Evolutionary conservation across 257 asterid species (phyloP), one percentile per base, ranked within the genome.

Genomic region (Perilla frutescens): DNA sequence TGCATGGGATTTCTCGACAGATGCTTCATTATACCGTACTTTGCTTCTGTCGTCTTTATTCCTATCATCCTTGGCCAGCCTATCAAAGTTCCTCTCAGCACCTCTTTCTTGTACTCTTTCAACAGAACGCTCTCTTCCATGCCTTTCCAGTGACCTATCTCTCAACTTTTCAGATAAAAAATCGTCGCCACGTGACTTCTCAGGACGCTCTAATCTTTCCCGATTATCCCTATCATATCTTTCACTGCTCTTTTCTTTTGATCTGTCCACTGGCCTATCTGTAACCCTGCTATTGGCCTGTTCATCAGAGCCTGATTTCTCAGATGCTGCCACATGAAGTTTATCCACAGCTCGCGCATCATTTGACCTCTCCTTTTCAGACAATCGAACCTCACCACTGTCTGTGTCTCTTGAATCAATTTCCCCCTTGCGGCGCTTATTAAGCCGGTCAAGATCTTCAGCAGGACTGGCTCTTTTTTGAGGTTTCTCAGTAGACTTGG

Each of bases 41-140:
- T 91, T 93, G 79, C 87, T 87, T 80, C 96, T 83, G 40, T 91
- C 96, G 58, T 91, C 96, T 85, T 87, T 91, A 77, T 62, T 87
- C 78, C 92, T 85, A 60, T 92, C 96, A 79, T 90, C 96, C 83
- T 92, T 92, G 26, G 78, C 80, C 32, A 84, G 78, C 85, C 96
- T 91, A 76, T 91, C 98, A 63, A 84, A 82, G 73, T 76, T 88
- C 88, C 93, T 84, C 81, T 91, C 98, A 11, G 80, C 66, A 66
- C 87, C 95, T 83, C 91, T 88, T 65, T 91, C 95, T 78, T 81
- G 93, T 13, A 79, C 81, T 81, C 93, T 84, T 75, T 94, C 99
- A 83, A 88, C 87, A n/a, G 97, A 90, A 34, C 96, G 96, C 70
- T 94, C 98, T 76, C 97, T 84, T 66, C 90, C 96, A 81, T 91